phyloP scores from a whole-genome alignment of 2,329 filamentous ascomycete species.

The Ceratocystis alfenasii region DNA sequence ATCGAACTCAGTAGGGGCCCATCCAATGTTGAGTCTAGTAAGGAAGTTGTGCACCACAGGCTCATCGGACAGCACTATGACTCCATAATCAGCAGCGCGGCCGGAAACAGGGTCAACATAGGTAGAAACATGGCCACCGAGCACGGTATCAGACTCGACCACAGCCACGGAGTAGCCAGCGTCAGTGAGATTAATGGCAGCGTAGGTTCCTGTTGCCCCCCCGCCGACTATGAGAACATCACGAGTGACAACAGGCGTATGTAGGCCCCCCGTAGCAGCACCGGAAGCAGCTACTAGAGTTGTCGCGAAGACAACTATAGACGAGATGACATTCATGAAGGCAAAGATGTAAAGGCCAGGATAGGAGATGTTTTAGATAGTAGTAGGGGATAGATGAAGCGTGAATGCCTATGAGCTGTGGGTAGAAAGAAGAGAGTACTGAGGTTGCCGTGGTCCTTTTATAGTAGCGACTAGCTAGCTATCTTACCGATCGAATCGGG shows the following conservation, averaged over 20 bases:
- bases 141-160: constrained; percentile 59
- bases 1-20: not conserved
- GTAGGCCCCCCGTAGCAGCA: constrained; percentile 15
- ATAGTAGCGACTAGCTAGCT: not conserved
- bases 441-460: not conserved
- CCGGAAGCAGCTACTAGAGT: not conserved
- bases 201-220: constrained; percentile 57
- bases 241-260: constrained; percentile 37
- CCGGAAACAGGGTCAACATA: constrained; percentile 60
- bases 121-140: constrained; percentile 61
- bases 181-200: constrained; percentile 59
- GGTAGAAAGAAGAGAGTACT: not conserved
- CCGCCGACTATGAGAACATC: constrained; percentile 60
- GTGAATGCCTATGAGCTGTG: not conserved
- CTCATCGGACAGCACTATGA: constrained; percentile 58
- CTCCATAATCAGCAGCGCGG: constrained; percentile 61
- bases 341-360: not conserved
- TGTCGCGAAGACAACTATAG: not conserved
- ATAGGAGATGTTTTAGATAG: not conserved
- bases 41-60: constrained; percentile 71
- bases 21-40: constrained; percentile 53
- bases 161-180: constrained; percentile 58
- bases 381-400: not conserved
- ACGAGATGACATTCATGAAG: not conserved
- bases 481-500: too few relatives aligned